Evolutionary conservation across 2,329 filamentous ascomycete genomes (phyloP), one percentile per base, ranked within the genome.

Genomic region (Cladophialophora yegresii): DNA sequence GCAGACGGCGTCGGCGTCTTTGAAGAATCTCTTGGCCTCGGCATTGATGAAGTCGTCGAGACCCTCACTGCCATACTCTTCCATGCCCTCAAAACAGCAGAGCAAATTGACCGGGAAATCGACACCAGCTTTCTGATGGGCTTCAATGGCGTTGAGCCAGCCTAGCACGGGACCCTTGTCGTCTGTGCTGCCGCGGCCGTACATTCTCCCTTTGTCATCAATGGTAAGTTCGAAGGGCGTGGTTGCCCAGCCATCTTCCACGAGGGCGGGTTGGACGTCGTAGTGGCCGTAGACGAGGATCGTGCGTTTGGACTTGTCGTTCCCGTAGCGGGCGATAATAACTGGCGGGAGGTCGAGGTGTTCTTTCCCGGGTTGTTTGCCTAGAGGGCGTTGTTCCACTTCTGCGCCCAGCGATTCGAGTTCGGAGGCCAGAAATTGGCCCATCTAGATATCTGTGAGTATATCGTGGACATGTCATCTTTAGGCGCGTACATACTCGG

Each of bases 31-130:
- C 81, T 96, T 92, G 70, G 90, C 92, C 81, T 99, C 95, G 54
- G 86, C 88, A 71, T 90, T 84, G 79, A 99, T 97, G 71, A 98
- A 90, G 72, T 96, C 93, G 74, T 99, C 95, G 61, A 99, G 84
- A 43, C 95, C 95, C 77, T 98, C 93, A 0, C 93, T 97, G 57
- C 95, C 95, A 77, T 96, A 96, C 82, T 99, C 95, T 81, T 99
- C 95, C 95, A 99, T 99, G 55, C 95, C 95, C 83, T 99, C 95
- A 73, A 99, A 98, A 83, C 95, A 99, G 91, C 97, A 98, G 69
- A 99, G 86, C 70, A 99, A 84, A 81, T 99, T 99, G 75, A 99
- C 95, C 8, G 95, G 95, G 76, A 99, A 92, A 58, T 97, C 93
- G 53, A 98, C 83, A 63, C 91, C 91, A 40, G 93, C 92, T 83